A percentile compares a stretch with the other conserved stretches of the same genome.
These are phyloP conservation scores for Yamadazyma dushanensis DNA, from an alignment of 1,139 yeast genomes.

Conservation along the genomic window DNA sequence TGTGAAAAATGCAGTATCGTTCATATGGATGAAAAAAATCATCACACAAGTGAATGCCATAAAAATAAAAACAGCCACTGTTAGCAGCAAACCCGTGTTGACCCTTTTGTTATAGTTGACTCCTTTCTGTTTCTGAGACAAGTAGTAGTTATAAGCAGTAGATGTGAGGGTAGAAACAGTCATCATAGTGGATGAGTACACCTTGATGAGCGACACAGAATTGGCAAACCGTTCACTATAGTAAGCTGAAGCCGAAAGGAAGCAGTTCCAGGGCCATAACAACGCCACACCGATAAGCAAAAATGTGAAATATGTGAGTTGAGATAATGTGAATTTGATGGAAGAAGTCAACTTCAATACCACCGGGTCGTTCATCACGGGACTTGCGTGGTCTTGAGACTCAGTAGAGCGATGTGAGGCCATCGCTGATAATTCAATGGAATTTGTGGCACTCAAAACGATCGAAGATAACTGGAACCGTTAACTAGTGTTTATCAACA, in stretches of 20 bases:
- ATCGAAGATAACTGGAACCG: background rate
- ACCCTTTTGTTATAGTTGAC: slow-evolving; percentile 65
- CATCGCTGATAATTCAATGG: slow-evolving; percentile 18
- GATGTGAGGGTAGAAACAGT: slow-evolving; percentile 77
- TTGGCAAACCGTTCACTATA: slow-evolving; percentile 65
- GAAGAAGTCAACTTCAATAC: slow-evolving; percentile 21
- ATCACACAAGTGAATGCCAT: slow-evolving; percentile 55
- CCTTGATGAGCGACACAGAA: slow-evolving; percentile 52
- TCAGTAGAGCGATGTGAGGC: slow-evolving; percentile 17
- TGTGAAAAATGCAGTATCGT: slow-evolving; percentile 40
- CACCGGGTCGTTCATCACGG: slow-evolving; percentile 24
- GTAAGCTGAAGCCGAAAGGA: slow-evolving; percentile 82
- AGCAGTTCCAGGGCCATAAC: slow-evolving; percentile 97
- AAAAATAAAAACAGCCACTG: slow-evolving; percentile 54
- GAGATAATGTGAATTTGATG: slow-evolving; percentile 25
- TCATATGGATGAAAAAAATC: slow-evolving; percentile 35
- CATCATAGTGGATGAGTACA: slow-evolving; percentile 87
- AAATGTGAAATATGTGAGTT: slow-evolving; percentile 61
- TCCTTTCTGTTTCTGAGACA: slow-evolving; percentile 69
- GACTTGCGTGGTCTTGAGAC: background rate
- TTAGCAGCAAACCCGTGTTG: slow-evolving; percentile 56
- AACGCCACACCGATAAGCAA: slow-evolving; percentile 71
- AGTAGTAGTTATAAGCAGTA: slow-evolving; percentile 55
- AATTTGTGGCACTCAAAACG: slow-evolving; percentile 1
- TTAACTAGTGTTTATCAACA: background rate